These are phyloP conservation scores for Cryptosporidium bovis DNA, from an alignment of 169 alveolate genomes.

Conservation along the genomic window DNA sequence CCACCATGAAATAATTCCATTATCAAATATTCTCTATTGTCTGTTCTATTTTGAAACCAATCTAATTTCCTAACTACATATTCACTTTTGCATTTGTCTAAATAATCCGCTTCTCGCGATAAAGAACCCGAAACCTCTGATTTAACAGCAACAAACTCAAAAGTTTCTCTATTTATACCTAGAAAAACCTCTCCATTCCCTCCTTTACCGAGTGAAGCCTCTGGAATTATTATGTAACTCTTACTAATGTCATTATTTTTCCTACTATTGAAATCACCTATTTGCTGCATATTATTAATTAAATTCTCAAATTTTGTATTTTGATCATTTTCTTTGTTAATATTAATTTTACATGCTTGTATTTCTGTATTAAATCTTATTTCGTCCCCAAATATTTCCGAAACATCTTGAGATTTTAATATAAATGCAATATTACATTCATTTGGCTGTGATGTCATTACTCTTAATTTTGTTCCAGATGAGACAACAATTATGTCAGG, in stretches of 20 bases:
- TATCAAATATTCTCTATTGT: conserved; percentile 57
- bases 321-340: conserved; percentile 23
- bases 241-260: conserved; percentile 17
- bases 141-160: conserved; percentile 74
- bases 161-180: conserved; percentile 56
- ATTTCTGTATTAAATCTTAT: conserved; percentile 34
- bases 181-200: conserved; percentile 70
- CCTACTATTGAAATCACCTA: not conserved
- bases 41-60: conserved; percentile 69
- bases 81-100: conserved; percentile 60
- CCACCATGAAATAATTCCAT: conserved; percentile 75
- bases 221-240: conserved; percentile 50
- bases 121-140: conserved; percentile 66
- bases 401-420: conserved; percentile 49
- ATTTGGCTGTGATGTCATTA: conserved; percentile 73
- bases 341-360: conserved; percentile 12
- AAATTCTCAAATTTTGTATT: not conserved
- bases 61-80: conserved; percentile 56
- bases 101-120: conserved; percentile 70
- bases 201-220: conserved; percentile 74
- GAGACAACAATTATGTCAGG: conserved; percentile 72
- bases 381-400: conserved; percentile 36
- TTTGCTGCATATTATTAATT: not conserved
- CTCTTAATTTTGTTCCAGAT: conserved; percentile 62
- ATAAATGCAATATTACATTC: conserved; percentile 73